Evolutionary conservation across 139 green algal species (phyloP), one percentile per base, ranked within the genome.

Genomic region (Chlamydomonas schloesseri): DNA sequence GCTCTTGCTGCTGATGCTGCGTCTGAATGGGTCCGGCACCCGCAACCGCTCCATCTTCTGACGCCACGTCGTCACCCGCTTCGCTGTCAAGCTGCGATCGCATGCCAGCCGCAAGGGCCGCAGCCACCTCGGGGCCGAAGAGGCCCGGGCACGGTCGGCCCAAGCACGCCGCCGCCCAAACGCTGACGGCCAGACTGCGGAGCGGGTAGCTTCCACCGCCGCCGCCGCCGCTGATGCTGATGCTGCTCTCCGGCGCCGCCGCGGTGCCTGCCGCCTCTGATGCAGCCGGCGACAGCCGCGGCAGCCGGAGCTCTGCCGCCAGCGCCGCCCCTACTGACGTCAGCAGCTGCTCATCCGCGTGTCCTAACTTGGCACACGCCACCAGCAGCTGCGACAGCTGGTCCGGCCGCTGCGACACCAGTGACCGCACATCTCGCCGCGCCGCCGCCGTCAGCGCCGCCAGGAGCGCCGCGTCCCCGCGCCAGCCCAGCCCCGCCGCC

Each of bases 311-410:
- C 17, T 20, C 31, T 58, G 58, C 58, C 18, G 37, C 28, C 42
- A 83, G 17, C 0, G 60, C 62, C 28, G 47, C n/a, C 28, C 29
- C 42, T 4, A 50, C 65, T 31, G 65, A 47, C n/a, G 58, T 64
- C 21, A 84, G 50, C 34, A 84, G 78, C 11, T 0, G 6, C 29
- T n/a, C 13, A 42, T 65, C n/a, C 2, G 15, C 31, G 47, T 42
- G 26, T 13, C 67, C 79, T 21, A 37, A 0, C 0, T 67, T 67
- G 18, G 79, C 79, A 31, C 8, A 28, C 6, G 79, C 67, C 37
- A 14, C 42, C 31, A 85, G 53, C 37, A 85, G 79, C 21, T 57
- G 47, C 1, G 79, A 85, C 37, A 69, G 31, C 33, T 85, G n/a
- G 65, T 85, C 79, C 21, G 67, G 65, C 13, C 79, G 65, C 24